Evolutionary conservation across 306 rosid species (phyloP), one percentile per base, ranked within the genome.

Genomic region (Rosa multiflora): DNA sequence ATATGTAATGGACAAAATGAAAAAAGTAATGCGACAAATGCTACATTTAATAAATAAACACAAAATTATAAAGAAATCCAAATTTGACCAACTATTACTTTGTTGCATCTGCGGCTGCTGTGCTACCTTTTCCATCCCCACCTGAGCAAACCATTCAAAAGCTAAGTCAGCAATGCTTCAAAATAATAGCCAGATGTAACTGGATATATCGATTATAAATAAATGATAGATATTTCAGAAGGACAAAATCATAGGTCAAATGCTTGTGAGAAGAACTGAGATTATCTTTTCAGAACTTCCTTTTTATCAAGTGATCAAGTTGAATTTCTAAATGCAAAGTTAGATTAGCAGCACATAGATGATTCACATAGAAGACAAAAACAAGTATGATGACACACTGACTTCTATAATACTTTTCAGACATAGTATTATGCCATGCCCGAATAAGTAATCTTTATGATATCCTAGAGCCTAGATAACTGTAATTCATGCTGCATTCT

Each of bases 41-140:
- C 26, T 43, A 52, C 3, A 23, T 18, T 23, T 32, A 69, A 49
- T 47, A 23, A 15, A 26, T 40, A 17, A 23, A 47, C 12, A 9
- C n/a, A 48, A 40, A 26, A n/a, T 66, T 47, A 17, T 12, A 56
- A 42, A 6, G 46, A 75, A 51, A 1, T 7, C 4, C 58, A 79
- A 73, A 53, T 17, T 35, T 20, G 79, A 67, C 69, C 63, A 66
- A 81, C 59, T 46, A 47, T 83, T 96, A 96, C 99, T 91, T 96
- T 76, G 98, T 96, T 81, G 97, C 91, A 82, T 96, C 99, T 64
- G 98, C 91, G 39, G 88, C 92, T 49, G 90, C 84, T 26, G 81
- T 59, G 73, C 80, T 77, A 73, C 88, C 86, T 32, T 87, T 70
- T 81, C 90, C 94, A 78, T 80, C 85, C 82, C 88, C 94, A 61